Base-by-base conservation (phyloP, 306 rosid genomes). In the Prunus davidiana region DNA sequence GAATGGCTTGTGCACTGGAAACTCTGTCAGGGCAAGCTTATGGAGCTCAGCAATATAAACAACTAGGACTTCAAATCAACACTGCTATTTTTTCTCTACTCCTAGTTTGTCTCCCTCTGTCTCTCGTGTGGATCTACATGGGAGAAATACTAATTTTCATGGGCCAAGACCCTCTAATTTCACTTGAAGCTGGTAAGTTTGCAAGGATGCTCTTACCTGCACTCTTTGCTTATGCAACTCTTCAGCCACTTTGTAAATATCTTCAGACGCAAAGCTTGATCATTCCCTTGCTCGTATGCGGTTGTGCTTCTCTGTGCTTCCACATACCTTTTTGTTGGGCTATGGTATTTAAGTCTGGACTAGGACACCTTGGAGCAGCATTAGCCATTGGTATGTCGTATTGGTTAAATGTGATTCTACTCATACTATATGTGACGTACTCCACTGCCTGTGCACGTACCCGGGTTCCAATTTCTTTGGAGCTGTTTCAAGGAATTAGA, bases 141-240 rank as follows among this genome's bases (percentile, higher is more conserved):
- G 96, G 74, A 72, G 84, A 74, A 6, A 55, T 94, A 71, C 88
- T 94, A 22, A 22, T 84, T 28, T 80, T 81, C 19, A 38, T 87
- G 34, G 98, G 96, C 5, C 98, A 91, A 79, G 97, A 94, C 82
- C 91, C 97, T 86, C 64, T 79, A 30, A 90, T 94, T 72, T 83
- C 97, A 24, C 81, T 24, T 14, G 93, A 90, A 85, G 90, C 96
- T 7, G 97, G 93, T 0, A 85, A 69, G 60, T 87, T 88, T 85
- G 51, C 73, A 25, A 64, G 78, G 6, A 90, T 90, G 86, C 96
- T 94, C 68, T 24, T 91, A 66, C 98, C 96, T 41, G 85, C 90
- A 67, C 90, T 91, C 72, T 82, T 90, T 65, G 98, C 91, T 27
- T 77, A 73, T 77, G 97, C 89, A 69, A 51, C 81, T 65, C 85